Evolutionary conservation across 31 red algal genomes (phyloP).

Genomic region (Pterothamnion heteromorphum): DNA sequence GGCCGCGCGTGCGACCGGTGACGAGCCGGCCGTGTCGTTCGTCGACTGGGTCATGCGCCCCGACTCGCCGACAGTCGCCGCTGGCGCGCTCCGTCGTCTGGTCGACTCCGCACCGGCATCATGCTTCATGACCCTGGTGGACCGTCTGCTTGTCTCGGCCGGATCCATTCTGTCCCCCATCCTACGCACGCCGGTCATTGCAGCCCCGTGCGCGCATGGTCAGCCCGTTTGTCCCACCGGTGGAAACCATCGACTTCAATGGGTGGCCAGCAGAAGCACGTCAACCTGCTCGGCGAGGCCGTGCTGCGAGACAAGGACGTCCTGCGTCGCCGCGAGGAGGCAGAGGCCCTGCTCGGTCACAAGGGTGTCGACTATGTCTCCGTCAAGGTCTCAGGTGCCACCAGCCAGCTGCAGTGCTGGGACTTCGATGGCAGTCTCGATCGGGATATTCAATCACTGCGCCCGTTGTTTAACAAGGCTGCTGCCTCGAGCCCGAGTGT

Average conservation of each 20-base stretch:
- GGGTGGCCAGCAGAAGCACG: slow-evolving; percentile 30
- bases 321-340: background rate
- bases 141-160: slow-evolving; percentile 22
- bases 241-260: slow-evolving; percentile 20
- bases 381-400: slow-evolving; percentile 62
- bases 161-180: slow-evolving; percentile 28
- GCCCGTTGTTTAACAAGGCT: slow-evolving; percentile 52
- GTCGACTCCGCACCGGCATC: background rate
- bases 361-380: slow-evolving; percentile 56
- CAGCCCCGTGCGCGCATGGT: slow-evolving; percentile 48
- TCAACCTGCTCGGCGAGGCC: slow-evolving; percentile 65
- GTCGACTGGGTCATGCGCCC: slow-evolving; percentile 61
- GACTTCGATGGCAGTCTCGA: slow-evolving; percentile 48
- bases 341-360: slow-evolving; percentile 41
- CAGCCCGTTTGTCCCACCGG: slow-evolving; percentile 39
- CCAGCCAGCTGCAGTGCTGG: slow-evolving; percentile 55
- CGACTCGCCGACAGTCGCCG: slow-evolving; percentile 47
- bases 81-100: slow-evolving; percentile 17
- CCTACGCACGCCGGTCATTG: slow-evolving; percentile 40
- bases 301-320: slow-evolving; percentile 61
- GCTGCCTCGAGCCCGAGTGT: background rate
- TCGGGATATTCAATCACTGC: slow-evolving; percentile 40
- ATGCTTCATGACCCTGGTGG: slow-evolving; percentile 18
- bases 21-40: slow-evolving; percentile 37
- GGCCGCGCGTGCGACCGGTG: background rate